Percentiles rank a stretch among this genome's conserved stretches.
Evolutionary conservation across 1,284 basidiomycete species (phyloP).

Genomic region (Moniliella sp.): DNA sequence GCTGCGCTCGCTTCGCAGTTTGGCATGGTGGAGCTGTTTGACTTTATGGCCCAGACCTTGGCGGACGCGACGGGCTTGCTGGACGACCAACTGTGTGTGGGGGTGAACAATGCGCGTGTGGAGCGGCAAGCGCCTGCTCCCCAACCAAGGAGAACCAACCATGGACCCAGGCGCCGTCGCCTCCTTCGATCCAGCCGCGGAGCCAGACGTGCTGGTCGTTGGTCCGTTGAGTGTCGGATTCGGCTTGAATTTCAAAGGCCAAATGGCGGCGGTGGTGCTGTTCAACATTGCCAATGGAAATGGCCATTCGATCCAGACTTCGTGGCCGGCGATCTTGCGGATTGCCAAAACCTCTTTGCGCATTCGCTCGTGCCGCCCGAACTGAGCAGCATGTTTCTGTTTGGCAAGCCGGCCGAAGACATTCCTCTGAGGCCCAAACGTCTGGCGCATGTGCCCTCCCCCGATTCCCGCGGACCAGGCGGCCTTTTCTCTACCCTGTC

Average conservation of each 20-base stretch:
- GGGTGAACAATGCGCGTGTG: slow-evolving; percentile 10
- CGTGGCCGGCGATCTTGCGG: slow-evolving; percentile 77
- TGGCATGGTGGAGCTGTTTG: slow-evolving; percentile 76
- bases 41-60: slow-evolving; percentile 77
- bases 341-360: slow-evolving; percentile 91
- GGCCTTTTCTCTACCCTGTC: slow-evolving; percentile 81
- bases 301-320: slow-evolving; percentile 74
- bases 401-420: neutral
- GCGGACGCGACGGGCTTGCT: slow-evolving; percentile 19
- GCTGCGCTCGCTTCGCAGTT: slow-evolving; percentile 77
- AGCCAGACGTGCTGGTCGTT: slow-evolving; percentile 65
- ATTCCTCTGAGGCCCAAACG: slow-evolving; percentile 21
- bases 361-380: slow-evolving; percentile 58
- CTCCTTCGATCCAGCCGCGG: too few species aligned
- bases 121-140: slow-evolving; percentile 68
- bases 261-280: slow-evolving; percentile 82
- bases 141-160: slow-evolving; percentile 74
- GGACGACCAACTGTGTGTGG: slow-evolving; percentile 7
- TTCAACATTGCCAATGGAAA: slow-evolving; percentile 96
- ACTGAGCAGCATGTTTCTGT: slow-evolving; percentile 79
- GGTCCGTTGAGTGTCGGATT: slow-evolving; percentile 79
- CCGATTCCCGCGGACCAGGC: slow-evolving; percentile 51
- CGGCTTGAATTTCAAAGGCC: slow-evolving; percentile 81
- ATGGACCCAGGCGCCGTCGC: too few species aligned
- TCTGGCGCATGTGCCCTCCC: slow-evolving; percentile 59